phyloP scores from a whole-genome alignment of 768 basidiomycete genomes.

The Mycena vitilis region DNA sequence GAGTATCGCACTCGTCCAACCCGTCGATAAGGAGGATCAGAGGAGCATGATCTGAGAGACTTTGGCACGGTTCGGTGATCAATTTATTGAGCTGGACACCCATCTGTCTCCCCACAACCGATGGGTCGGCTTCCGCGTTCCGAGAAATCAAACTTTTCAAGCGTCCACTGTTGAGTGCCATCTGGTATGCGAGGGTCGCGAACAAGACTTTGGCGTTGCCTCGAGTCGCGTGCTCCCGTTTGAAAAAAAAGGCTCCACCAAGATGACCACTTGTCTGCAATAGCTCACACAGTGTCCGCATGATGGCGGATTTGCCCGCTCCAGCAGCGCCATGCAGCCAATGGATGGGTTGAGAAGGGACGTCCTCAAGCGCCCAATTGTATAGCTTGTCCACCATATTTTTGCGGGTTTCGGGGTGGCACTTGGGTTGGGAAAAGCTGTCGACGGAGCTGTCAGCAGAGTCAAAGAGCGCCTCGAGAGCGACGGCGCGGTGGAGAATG shows the following conservation, averaged over 20 bases:
- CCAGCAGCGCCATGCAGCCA: not conserved
- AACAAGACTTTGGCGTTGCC: no score
- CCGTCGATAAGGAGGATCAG: conserved; percentile 6
- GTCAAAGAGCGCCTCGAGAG: no score
- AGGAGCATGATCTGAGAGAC: no score
- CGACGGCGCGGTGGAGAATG: no score
- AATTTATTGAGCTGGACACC: not conserved
- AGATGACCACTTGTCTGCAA: not conserved
- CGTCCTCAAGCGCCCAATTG: not conserved
- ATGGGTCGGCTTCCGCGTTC: not conserved
- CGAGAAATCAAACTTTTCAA: not conserved
- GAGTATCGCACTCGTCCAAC: not conserved
- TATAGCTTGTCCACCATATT: conserved; percentile 1
- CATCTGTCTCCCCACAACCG: not conserved
- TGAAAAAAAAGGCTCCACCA: conserved; percentile 4
- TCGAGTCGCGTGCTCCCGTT: no score
- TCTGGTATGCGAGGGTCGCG: no score
- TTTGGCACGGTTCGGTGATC: not conserved
- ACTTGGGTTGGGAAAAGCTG: no score
- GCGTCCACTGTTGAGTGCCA: not conserved
- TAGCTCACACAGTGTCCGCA: not conserved
- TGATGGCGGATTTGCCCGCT: conserved; percentile 10
- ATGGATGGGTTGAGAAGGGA: not conserved
- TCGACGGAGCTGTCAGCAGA: no score
- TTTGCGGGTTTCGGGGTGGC: conserved; percentile 1